Conservation (phyloP, 2,329 filamentous ascomycete species). For the Bipolaris cookei region DNA sequence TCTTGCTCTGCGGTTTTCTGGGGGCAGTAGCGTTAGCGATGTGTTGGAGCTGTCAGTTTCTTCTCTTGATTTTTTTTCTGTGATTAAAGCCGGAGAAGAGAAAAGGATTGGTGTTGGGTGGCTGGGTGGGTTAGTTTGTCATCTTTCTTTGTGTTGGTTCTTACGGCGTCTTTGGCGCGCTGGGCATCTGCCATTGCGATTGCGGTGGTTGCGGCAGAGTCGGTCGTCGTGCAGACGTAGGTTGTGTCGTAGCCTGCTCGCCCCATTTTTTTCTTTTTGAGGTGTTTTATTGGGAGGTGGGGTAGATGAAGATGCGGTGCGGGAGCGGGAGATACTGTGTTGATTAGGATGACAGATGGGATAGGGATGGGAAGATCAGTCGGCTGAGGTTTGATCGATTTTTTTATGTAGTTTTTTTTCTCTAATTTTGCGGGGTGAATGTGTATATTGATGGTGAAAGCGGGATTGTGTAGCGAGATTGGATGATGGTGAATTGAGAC, state of each 20-base stretch:
- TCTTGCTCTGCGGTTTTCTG: slow-evolving; percentile 5
- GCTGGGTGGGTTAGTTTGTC: too few relatives aligned
- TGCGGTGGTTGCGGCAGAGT: slow-evolving; percentile 8
- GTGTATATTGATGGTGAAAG: not conserved
- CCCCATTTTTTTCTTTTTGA: slow-evolving; percentile 21
- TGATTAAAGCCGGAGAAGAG: not conserved
- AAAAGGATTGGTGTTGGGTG: too few relatives aligned
- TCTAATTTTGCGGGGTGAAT: not conserved
- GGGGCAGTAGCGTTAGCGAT: not conserved
- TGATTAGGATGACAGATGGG: too few relatives aligned
- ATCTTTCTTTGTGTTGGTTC: not conserved
- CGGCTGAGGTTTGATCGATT: not conserved
- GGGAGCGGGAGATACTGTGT: too few relatives aligned
- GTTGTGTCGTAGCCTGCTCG: slow-evolving; percentile 31
- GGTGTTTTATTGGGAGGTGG: too few relatives aligned
- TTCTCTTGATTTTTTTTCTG: not conserved
- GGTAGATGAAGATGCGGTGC: too few relatives aligned
- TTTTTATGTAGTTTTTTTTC: not conserved
- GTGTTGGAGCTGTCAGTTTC: not conserved
- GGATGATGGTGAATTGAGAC: not conserved
- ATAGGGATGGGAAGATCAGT: not conserved
- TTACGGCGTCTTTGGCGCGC: not conserved
- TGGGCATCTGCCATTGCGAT: slow-evolving; percentile 4
- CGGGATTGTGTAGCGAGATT: not conserved
- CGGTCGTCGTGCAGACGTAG: not conserved